These are phyloP conservation scores for Apium graveolens DNA, from an alignment of 129 eudicot genomes.

Conservation along the genomic window DNA sequence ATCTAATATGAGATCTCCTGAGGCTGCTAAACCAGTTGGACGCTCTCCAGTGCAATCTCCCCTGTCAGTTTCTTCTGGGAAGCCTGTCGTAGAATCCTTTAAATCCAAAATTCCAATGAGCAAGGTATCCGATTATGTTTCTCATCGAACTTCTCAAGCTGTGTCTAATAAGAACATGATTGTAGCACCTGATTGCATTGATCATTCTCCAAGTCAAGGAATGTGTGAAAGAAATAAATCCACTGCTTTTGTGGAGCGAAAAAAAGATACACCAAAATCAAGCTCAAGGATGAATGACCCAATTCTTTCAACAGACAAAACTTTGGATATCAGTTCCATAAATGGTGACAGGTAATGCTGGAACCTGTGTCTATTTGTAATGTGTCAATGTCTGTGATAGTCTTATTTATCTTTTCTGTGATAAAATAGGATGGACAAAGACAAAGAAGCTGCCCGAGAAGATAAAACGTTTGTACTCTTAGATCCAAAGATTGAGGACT, in stretches of 20 bases:
- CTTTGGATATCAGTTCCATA: constrained; percentile 24
- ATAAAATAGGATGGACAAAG: constrained; percentile 26
- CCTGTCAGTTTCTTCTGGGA: constrained; percentile 15
- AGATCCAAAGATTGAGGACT: constrained; percentile 44
- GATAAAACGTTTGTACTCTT: constrained; percentile 23
- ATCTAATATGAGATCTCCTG: constrained; percentile 29
- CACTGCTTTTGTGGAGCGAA: constrained; percentile 46
- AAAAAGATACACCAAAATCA: constrained; percentile 43
- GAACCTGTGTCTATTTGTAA: neutral
- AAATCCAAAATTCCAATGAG: constrained; percentile 26
- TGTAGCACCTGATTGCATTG: constrained; percentile 25
- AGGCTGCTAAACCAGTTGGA: constrained; percentile 26
- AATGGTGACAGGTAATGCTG: constrained; percentile 46
- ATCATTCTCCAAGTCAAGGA: constrained; percentile 27
- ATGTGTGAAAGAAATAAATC: too few species aligned
- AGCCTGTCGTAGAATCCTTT: constrained; percentile 24
- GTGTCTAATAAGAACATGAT: constrained; percentile 24
- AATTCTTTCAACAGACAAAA: constrained; percentile 21
- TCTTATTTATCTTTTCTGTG: constrained; percentile 5
- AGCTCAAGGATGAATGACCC: constrained; percentile 31
- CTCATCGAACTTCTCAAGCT: constrained; percentile 40
- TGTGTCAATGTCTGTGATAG: neutral
- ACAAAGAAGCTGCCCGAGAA: constrained; percentile 26
- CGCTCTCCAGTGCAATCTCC: constrained; percentile 59
- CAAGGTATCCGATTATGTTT: constrained; percentile 33